Conservation (phyloP, 1,139 yeast genomes). For the Suhomyces atakaporum region DNA sequence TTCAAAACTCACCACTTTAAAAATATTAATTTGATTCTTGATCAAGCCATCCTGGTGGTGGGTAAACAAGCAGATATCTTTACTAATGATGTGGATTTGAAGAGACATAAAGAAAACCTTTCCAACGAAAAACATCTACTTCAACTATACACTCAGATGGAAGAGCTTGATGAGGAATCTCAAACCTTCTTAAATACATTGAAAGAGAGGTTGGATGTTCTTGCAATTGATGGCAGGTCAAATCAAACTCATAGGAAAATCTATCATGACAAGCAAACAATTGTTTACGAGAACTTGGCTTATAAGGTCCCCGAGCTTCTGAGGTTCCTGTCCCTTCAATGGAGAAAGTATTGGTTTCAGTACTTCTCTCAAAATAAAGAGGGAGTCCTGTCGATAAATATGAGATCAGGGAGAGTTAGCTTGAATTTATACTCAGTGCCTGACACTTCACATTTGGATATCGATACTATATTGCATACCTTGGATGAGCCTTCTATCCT, state of each 20-base stretch:
- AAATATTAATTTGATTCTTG: slow-evolving; percentile 11
- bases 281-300: slow-evolving; percentile 4
- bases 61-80: slow-evolving; percentile 8
- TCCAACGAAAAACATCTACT: slow-evolving; percentile 5
- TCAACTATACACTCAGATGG: slow-evolving; percentile 1
- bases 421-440: neutral
- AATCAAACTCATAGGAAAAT: neutral
- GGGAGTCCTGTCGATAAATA: neutral
- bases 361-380: neutral
- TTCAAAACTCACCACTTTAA: slow-evolving; percentile 15
- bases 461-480: neutral
- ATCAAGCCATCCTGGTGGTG: slow-evolving; percentile 12
- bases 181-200: slow-evolving; percentile 1
- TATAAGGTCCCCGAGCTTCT: slow-evolving; percentile 7
- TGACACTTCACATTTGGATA: neutral
- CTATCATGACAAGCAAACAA: slow-evolving; percentile 2
- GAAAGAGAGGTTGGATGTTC: neutral
- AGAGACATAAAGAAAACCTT: slow-evolving; percentile 5
- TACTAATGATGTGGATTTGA: slow-evolving; percentile 5
- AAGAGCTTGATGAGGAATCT: slow-evolving; percentile 4
- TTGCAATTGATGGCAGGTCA: neutral
- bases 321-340: slow-evolving; percentile 5
- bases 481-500: slow-evolving; percentile 1
- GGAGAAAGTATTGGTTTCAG: slow-evolving; percentile 17
- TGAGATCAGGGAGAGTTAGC: slow-evolving; percentile 4